A percentile compares a stretch with the other conserved stretches of the same genome.
Conservation (phyloP, 192 early-diverging fungal species). For the Bifiguratus adelaidae region DNA sequence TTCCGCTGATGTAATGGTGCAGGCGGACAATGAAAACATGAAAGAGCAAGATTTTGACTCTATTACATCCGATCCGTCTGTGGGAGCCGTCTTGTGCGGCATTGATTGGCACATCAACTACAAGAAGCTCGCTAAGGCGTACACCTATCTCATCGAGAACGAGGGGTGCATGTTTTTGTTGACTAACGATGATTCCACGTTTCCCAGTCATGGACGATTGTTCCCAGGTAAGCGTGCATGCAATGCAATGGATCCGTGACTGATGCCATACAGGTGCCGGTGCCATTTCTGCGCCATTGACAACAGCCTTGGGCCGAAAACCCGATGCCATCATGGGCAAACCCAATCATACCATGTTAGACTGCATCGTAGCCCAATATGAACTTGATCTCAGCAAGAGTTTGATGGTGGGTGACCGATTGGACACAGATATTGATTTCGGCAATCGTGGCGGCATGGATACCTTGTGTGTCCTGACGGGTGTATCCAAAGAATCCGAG, state of each 20-base stretch:
- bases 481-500: slow-evolving; percentile 13
- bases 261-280: slow-evolving; percentile 53
- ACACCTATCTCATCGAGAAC: slow-evolving; percentile 66
- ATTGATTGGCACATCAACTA: slow-evolving; percentile 92
- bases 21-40: slow-evolving; percentile 36
- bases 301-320: slow-evolving; percentile 62
- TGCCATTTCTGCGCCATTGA: slow-evolving; percentile 63
- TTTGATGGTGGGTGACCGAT: slow-evolving; percentile 94
- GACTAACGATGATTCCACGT: slow-evolving; percentile 90
- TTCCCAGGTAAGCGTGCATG: slow-evolving; percentile 48
- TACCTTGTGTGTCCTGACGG: slow-evolving; percentile 89
- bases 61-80: slow-evolving; percentile 41
- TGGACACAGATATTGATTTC: slow-evolving; percentile 96
- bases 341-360: slow-evolving; percentile 88
- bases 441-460: slow-evolving; percentile 74
- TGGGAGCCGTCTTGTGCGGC: slow-evolving; percentile 91
- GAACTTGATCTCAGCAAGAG: slow-evolving; percentile 65
- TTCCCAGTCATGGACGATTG: slow-evolving; percentile 63
- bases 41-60: slow-evolving; percentile 36
- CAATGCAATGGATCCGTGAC: background rate
- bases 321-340: slow-evolving; percentile 85
- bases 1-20: background rate
- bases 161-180: slow-evolving; percentile 73
- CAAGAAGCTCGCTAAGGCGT: slow-evolving; percentile 86
- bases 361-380: slow-evolving; percentile 78